phyloP scores from a whole-genome alignment of 2,329 filamentous ascomycete genomes.

The Phialophora expanda region DNA sequence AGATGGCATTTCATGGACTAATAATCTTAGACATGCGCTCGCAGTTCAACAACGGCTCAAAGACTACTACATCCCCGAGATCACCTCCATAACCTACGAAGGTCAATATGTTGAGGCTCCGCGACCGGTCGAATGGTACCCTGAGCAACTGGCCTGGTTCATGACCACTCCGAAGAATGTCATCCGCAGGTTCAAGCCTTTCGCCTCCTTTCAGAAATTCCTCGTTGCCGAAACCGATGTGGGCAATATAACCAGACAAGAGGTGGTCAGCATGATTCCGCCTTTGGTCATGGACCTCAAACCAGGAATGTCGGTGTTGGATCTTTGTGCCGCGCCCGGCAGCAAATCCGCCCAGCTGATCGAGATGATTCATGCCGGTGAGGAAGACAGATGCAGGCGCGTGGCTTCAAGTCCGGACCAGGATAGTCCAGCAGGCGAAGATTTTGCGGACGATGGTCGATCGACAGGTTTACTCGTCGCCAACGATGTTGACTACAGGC shows the following conservation, averaged over 20 bases:
- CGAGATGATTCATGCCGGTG: slow-evolving; percentile 90
- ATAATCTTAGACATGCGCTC: slow-evolving; percentile 73
- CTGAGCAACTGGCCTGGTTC: slow-evolving; percentile 91
- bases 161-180: slow-evolving; percentile 99
- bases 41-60: slow-evolving; percentile 87
- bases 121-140: slow-evolving; percentile 85
- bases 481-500: slow-evolving; percentile 96
- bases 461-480: slow-evolving; percentile 91
- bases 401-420: slow-evolving; percentile 69
- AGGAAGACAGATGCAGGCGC: slow-evolving; percentile 82
- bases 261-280: slow-evolving; percentile 98
- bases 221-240: slow-evolving; percentile 96
- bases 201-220: slow-evolving; percentile 96
- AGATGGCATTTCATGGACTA: slow-evolving; percentile 6
- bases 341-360: slow-evolving; percentile 96
- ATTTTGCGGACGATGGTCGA: slow-evolving; percentile 77
- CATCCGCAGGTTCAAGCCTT: slow-evolving; percentile 89
- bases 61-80: slow-evolving; percentile 87
- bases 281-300: slow-evolving; percentile 89
- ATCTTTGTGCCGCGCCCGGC: slow-evolving; percentile 94
- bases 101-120: slow-evolving; percentile 82
- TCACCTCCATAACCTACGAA: slow-evolving; percentile 82
- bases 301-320: slow-evolving; percentile 89
- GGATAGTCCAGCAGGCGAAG: slow-evolving; percentile 56
- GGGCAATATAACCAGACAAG: slow-evolving; percentile 95